These are phyloP conservation scores for Geosmithia flava DNA, from an alignment of 2,329 filamentous ascomycete genomes.

Conservation along the genomic window DNA sequence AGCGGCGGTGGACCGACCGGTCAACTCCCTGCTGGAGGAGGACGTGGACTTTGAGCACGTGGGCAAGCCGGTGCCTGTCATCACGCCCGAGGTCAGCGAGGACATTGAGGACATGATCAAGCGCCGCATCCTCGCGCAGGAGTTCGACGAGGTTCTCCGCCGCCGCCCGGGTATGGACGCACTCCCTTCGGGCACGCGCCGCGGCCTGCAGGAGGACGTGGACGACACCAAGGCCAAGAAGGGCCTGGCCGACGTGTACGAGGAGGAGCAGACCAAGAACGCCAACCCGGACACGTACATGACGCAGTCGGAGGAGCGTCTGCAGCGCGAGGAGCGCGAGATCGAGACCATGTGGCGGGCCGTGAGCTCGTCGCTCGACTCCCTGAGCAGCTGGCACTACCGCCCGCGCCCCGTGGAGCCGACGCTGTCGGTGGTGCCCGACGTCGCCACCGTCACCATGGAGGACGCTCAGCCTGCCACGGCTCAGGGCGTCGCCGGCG, in stretches of 20 bases:
- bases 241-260: conserved; percentile 84
- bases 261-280: conserved; percentile 75
- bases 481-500: conserved; percentile 58
- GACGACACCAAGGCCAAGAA: conserved; percentile 84
- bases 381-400: conserved; percentile 89
- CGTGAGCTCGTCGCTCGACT: conserved; percentile 69
- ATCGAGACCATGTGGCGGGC: conserved; percentile 75
- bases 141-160: conserved; percentile 85
- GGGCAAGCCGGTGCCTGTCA: conserved; percentile 88
- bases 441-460: conserved; percentile 86
- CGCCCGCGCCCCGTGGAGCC: conserved; percentile 76
- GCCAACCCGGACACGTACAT: conserved; percentile 69
- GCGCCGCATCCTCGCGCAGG: conserved; percentile 73
- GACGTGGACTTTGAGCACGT: conserved; percentile 92
- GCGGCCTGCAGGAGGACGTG: conserved; percentile 47
- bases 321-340: conserved; percentile 70
- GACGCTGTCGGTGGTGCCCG: conserved; percentile 75
- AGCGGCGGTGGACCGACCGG: conserved; percentile 63
- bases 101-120: conserved; percentile 92
- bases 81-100: conserved; percentile 83
- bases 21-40: conserved; percentile 88
- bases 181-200: conserved; percentile 45
- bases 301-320: conserved; percentile 70
- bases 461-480: conserved; percentile 88
- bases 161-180: conserved; percentile 65